phyloP scores from a whole-genome alignment of 163 green algal genomes.

The Scenedesmus sp. region DNA sequence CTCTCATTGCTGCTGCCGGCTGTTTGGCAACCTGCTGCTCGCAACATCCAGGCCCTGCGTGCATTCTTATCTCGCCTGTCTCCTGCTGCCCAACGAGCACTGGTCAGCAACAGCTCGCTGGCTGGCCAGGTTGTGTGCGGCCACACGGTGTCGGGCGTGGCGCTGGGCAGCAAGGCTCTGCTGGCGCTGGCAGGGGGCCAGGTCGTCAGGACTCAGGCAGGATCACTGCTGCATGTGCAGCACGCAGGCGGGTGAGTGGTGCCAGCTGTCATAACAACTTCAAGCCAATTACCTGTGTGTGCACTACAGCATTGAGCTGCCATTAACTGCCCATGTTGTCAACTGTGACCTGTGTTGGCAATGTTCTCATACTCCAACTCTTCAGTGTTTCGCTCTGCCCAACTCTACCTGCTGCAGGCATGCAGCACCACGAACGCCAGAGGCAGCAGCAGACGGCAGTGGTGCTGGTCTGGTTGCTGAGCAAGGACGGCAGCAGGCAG shows the following conservation, averaged over 20 bases:
- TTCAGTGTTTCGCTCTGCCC: neutral
- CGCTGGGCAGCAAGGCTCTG: conserved; percentile 38
- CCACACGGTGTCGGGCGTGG: conserved; percentile 11
- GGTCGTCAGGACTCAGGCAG: conserved; percentile 22
- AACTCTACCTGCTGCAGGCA: neutral
- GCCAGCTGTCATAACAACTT: no score
- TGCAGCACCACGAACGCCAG: neutral
- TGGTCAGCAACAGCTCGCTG: neutral
- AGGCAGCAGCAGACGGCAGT: neutral
- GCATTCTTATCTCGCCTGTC: neutral
- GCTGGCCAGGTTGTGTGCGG: conserved; percentile 21
- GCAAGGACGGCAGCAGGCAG: neutral
- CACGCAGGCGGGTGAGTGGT: conserved; percentile 13
- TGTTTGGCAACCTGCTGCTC: neutral
- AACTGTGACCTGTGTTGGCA: no score
- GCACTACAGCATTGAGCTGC: no score
- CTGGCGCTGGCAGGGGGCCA: neutral
- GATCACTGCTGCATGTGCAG: neutral
- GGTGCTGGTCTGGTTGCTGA: neutral
- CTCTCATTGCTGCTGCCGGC: neutral
- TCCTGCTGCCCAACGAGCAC: neutral
- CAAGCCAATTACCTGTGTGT: no score
- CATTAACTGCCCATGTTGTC: no score
- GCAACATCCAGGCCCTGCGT: neutral
- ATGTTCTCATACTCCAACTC: neutral